Evolutionary conservation across 345 rosid species (phyloP).

Genomic region (Combretum micranthum): DNA sequence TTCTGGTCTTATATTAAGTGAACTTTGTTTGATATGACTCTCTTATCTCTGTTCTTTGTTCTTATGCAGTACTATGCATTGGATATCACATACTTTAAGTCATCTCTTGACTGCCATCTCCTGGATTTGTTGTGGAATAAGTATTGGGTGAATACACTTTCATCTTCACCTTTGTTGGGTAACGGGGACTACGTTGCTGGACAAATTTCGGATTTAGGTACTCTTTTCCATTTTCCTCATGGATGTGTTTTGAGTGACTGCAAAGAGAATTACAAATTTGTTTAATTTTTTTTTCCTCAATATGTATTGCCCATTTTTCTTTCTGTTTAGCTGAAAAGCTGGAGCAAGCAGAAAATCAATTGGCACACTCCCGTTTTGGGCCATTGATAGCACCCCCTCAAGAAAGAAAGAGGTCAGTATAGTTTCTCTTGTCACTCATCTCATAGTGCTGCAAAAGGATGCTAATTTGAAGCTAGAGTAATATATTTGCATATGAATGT

Average conservation of each 20-base stretch:
- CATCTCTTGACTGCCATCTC: constrained; percentile 92
- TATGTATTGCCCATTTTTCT: constrained; percentile 1
- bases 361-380: constrained; percentile 79
- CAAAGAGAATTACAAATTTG: neutral
- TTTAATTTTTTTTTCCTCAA: neutral
- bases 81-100: constrained; percentile 95
- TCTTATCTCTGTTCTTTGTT: constrained; percentile 5
- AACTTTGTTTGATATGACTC: neutral
- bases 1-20: neutral
- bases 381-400: constrained; percentile 59
- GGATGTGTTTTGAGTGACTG: neutral
- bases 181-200: constrained; percentile 99
- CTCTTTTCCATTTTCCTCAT: constrained; percentile 1
- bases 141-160: constrained; percentile 95
- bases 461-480: no score
- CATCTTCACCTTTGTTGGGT: constrained; percentile 95
- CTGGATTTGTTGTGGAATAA: constrained; percentile 97
- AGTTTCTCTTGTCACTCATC: constrained; percentile 3
- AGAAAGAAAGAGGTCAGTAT: constrained; percentile 81
- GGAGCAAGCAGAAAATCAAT: constrained; percentile 93
- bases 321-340: constrained; percentile 80
- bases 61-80: constrained; percentile 74
- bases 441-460: neutral
- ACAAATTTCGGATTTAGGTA: constrained; percentile 97
- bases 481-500: no score